phyloP scores from a whole-genome alignment of 108 stramenopile genomes.

The Cyclotella distinguenda region DNA sequence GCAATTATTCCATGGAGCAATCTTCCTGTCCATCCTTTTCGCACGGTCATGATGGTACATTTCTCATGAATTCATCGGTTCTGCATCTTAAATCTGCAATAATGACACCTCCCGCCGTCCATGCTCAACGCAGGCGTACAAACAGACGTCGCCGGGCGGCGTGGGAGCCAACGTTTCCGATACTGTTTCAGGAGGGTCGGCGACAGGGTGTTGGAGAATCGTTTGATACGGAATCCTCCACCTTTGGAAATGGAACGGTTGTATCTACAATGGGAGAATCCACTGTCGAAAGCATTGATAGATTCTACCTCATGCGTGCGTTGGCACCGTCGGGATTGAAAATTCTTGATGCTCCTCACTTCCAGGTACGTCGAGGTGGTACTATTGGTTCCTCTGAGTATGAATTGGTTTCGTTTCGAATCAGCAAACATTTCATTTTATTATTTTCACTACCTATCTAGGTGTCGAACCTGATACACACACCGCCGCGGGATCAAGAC shows the following conservation, averaged over 20 bases:
- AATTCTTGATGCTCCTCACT: slow-evolving; percentile 85
- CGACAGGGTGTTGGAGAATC: slow-evolving; percentile 22
- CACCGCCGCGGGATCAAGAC: slow-evolving; percentile 20
- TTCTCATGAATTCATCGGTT: slow-evolving; percentile 24
- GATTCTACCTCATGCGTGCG: slow-evolving; percentile 75
- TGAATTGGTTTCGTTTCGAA: neutral
- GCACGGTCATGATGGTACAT: slow-evolving; percentile 26
- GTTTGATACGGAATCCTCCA: slow-evolving; percentile 31
- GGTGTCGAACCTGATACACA: slow-evolving; percentile 66
- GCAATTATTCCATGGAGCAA: slow-evolving; percentile 4
- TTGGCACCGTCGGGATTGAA: slow-evolving; percentile 77
- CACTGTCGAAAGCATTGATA: slow-evolving; percentile 10
- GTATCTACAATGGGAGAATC: slow-evolving; percentile 24
- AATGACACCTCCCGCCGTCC: slow-evolving; percentile 42
- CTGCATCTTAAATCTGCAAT: slow-evolving; percentile 40
- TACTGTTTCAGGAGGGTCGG: slow-evolving; percentile 10
- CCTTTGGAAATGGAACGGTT: slow-evolving; percentile 11
- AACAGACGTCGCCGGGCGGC: slow-evolving; percentile 46
- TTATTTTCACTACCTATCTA: neutral
- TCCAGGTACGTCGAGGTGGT: slow-evolving; percentile 46
- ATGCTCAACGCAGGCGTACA: slow-evolving; percentile 46
- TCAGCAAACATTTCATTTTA: neutral
- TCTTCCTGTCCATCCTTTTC: slow-evolving; percentile 9
- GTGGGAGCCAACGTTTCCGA: slow-evolving; percentile 4
- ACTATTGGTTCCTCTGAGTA: neutral